These are phyloP conservation scores for Beauveria australis DNA, from an alignment of 2,329 filamentous ascomycete species.

Conservation along the genomic window DNA sequence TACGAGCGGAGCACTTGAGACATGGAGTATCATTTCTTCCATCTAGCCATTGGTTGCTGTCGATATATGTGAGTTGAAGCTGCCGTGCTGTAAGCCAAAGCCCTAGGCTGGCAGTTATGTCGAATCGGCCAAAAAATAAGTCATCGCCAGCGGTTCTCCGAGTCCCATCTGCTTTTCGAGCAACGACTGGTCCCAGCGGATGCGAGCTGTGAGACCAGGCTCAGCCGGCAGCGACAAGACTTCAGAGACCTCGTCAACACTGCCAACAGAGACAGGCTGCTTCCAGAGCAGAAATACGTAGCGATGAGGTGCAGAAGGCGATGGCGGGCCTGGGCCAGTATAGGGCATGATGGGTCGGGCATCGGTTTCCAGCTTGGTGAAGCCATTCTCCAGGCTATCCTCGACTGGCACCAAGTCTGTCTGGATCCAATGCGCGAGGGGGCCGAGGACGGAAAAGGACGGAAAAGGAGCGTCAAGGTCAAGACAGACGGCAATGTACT, in stretches of 20 bases:
- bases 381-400: background rate
- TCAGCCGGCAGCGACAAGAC: background rate
- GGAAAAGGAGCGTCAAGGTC: constrained; percentile 41
- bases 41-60: too few relatives aligned
- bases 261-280: constrained; percentile 25
- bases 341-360: constrained; percentile 29
- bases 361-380: constrained; percentile 6
- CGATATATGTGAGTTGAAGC: too few relatives aligned
- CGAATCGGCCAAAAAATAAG: constrained; percentile 3
- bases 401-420: constrained; percentile 14
- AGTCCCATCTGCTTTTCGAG: constrained; percentile 1
- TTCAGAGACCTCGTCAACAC: background rate
- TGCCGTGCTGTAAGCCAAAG: too few relatives aligned
- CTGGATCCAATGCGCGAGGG: constrained; percentile 41
- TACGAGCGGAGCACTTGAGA: too few relatives aligned
- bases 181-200: background rate
- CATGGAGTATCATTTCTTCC: too few relatives aligned
- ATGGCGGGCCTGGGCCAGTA: constrained; percentile 38
- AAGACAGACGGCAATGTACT: constrained; percentile 18
- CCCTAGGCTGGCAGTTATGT: background rate
- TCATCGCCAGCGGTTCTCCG: background rate
- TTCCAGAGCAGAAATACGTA: constrained; percentile 42
- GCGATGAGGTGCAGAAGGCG: constrained; percentile 36
- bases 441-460: constrained; percentile 31
- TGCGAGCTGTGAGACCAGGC: background rate